Conservation (phyloP, 2,329 filamentous ascomycete genomes). For the Colletotrichum scovillei region DNA sequence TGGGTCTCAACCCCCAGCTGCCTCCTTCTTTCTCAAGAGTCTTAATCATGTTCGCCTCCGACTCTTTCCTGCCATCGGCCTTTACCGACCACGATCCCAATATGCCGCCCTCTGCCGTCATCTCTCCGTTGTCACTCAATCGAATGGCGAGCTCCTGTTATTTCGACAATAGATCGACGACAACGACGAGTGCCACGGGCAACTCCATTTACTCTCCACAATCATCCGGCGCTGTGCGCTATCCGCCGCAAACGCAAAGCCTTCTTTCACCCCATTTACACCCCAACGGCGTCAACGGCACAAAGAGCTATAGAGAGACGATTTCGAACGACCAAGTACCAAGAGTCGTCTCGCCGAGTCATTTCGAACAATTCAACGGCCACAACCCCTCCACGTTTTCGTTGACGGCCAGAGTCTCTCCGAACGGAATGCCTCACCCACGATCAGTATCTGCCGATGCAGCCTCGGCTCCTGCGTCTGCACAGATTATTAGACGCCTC, state of each 20-base stretch:
- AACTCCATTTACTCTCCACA: slow-evolving; percentile 39
- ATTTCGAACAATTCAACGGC: slow-evolving; percentile 2
- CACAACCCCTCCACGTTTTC: slow-evolving; percentile 19
- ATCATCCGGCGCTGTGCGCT: slow-evolving; percentile 38
- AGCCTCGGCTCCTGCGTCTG: slow-evolving; percentile 38
- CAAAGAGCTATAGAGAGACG: neutral
- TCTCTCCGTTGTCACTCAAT: slow-evolving; percentile 52
- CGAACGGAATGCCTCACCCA: slow-evolving; percentile 43
- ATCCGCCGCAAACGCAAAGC: slow-evolving; percentile 36
- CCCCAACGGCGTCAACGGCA: slow-evolving; percentile 19
- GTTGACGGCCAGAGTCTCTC: slow-evolving; percentile 40
- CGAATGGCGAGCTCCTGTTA: slow-evolving; percentile 45
- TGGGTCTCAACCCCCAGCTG: slow-evolving; percentile 1
- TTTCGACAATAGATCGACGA: slow-evolving; percentile 46
- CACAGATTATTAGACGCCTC: slow-evolving; percentile 53
- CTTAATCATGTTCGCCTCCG: slow-evolving; percentile 55
- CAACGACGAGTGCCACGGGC: slow-evolving; percentile 36
- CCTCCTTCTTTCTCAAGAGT: slow-evolving; percentile 16
- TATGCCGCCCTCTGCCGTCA: slow-evolving; percentile 47
- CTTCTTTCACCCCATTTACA: slow-evolving; percentile 40
- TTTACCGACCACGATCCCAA: slow-evolving; percentile 47
- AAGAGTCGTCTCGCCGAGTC: slow-evolving; percentile 33
- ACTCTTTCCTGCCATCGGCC: slow-evolving; percentile 56
- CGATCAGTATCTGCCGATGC: slow-evolving; percentile 44
- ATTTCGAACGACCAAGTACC: slow-evolving; percentile 26